Evolutionary conservation across 495 filamentous ascomycete genomes (phyloP).

Genomic region (Penicillium odoratum): DNA sequence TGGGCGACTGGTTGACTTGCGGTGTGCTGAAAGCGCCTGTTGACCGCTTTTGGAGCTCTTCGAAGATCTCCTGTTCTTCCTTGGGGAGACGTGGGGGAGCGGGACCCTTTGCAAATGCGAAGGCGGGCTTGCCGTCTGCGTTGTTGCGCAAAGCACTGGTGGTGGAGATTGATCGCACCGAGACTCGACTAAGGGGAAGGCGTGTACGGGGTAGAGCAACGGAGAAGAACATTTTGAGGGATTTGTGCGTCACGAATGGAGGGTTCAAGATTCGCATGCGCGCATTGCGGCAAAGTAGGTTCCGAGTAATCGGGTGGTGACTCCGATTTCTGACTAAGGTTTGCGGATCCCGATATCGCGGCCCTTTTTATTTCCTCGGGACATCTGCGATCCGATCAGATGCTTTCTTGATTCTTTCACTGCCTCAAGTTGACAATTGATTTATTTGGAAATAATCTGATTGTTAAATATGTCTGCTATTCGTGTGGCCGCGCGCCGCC

Average conservation of each 20-base stretch:
- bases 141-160: slow-evolving; percentile 27
- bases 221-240: slow-evolving; percentile 17
- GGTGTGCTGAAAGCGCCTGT: slow-evolving; percentile 75
- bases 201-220: slow-evolving; percentile 22
- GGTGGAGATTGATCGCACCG: slow-evolving; percentile 38
- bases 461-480: slow-evolving; percentile 20
- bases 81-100: slow-evolving; percentile 82
- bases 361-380: slow-evolving; percentile 24
- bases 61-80: slow-evolving; percentile 90
- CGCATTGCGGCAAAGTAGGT: slow-evolving; percentile 7
- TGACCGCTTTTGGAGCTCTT: slow-evolving; percentile 72
- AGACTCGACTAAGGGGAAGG: slow-evolving; percentile 19
- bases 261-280: not conserved
- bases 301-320: slow-evolving; percentile 11
- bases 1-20: slow-evolving; percentile 31
- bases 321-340: slow-evolving; percentile 31
- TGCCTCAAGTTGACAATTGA: not conserved
- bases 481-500: slow-evolving; percentile 42
- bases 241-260: slow-evolving; percentile 7
- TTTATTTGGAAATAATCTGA: not conserved
- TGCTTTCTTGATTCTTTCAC: slow-evolving; percentile 4
- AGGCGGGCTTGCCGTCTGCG: slow-evolving; percentile 33
- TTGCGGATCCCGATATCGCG: slow-evolving; percentile 40
- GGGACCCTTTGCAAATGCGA: slow-evolving; percentile 53
- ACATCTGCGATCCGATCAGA: slow-evolving; percentile 7